A percentile compares a stretch with the other conserved stretches of the same genome.
phyloP scores from a whole-genome alignment of 306 rosid genomes.

The Leucaena leucocephala region DNA sequence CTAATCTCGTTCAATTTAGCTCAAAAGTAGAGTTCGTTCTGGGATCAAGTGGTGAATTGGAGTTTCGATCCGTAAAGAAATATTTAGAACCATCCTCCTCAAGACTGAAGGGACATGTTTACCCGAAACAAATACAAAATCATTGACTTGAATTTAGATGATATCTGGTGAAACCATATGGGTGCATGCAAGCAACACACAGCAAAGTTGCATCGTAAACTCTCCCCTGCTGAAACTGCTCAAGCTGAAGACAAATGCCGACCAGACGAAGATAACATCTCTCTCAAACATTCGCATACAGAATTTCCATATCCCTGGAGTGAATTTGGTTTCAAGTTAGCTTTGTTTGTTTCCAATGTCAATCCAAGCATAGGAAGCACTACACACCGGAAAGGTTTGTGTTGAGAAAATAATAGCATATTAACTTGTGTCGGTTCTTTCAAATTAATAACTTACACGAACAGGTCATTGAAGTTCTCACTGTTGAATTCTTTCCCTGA shows the following conservation, averaged over 20 bases:
- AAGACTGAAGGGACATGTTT: neutral
- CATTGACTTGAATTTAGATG: too few relatives aligned
- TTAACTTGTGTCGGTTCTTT: neutral
- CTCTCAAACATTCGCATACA: neutral
- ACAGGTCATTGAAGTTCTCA: neutral
- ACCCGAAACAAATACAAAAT: neutral
- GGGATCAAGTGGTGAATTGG: too few relatives aligned
- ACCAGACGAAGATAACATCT: neutral
- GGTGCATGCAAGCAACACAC: too few relatives aligned
- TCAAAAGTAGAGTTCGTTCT: too few relatives aligned
- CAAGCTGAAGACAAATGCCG: neutral
- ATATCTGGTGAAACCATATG: neutral
- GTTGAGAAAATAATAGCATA: neutral
- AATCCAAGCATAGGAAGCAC: neutral
- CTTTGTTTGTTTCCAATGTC: neutral
- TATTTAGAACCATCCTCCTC: too few relatives aligned
- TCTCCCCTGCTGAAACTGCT: neutral
- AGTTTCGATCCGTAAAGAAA: too few relatives aligned
- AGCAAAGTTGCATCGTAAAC: neutral
- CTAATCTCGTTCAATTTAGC: neutral
- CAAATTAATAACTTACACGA: neutral
- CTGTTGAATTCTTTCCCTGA: slow-evolving; percentile 15
- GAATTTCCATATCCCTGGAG: neutral
- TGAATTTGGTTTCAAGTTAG: neutral
- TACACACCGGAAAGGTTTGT: neutral